Evolutionary conservation across 768 basidiomycete species (phyloP).

Genomic region (Suillus ampliporus): DNA sequence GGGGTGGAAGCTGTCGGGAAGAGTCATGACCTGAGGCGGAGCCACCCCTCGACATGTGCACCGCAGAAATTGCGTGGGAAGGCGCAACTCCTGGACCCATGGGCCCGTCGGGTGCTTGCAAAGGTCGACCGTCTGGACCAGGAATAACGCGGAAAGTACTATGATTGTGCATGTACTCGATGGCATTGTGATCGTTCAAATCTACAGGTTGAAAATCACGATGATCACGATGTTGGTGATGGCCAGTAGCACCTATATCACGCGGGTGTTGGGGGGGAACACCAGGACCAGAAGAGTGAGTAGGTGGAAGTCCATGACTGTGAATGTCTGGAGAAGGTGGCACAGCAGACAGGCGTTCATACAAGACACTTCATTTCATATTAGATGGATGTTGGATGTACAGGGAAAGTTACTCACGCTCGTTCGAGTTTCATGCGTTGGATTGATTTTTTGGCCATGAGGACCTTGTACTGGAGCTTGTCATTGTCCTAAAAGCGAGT

Average conservation of each 20-base stretch:
- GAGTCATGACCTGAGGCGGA: constrained; percentile 48
- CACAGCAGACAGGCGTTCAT: constrained; percentile 72
- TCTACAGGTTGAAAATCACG: constrained; percentile 47
- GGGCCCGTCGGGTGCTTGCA: constrained; percentile 55
- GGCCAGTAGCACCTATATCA: constrained; percentile 23
- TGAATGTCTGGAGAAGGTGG: constrained; percentile 61
- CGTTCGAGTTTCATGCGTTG: constrained; percentile 88
- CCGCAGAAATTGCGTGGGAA: constrained; percentile 43
- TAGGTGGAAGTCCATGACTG: constrained; percentile 42
- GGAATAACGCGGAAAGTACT: constrained; percentile 52
- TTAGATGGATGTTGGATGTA: constrained; percentile 24
- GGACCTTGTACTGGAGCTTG: constrained; percentile 81
- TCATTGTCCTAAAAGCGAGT: constrained; percentile 74
- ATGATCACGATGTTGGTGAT: constrained; percentile 39
- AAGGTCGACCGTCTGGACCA: constrained; percentile 54
- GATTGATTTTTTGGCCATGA: constrained; percentile 80
- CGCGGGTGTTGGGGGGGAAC: constrained; percentile 41
- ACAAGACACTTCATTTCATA: constrained; percentile 61
- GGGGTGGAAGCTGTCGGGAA: constrained; percentile 53
- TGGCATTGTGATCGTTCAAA: constrained; percentile 51
- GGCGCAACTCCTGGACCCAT: constrained; percentile 46
- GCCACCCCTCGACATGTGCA: constrained; percentile 50
- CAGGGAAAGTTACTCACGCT: constrained; percentile 62
- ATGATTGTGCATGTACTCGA: constrained; percentile 57
- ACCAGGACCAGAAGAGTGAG: constrained; percentile 40